Base-by-base conservation (phyloP, 2,329 filamentous ascomycete species). In the Monilinia vaccinii-corymbosi region DNA sequence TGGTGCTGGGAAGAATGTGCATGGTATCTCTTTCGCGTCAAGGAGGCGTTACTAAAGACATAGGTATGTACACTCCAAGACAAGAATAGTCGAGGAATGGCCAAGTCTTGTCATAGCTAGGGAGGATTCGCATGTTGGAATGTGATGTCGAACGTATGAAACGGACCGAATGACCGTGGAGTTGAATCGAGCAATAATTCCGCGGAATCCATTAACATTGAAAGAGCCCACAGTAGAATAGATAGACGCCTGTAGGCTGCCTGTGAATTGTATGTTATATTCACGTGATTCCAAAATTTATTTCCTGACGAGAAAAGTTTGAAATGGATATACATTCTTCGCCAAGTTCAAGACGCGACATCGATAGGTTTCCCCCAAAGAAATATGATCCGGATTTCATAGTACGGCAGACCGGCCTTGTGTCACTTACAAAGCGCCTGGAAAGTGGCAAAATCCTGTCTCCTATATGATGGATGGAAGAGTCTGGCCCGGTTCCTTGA, bases 321-420 rank as follows among this genome's bases (percentile, higher is more conserved):
- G 51, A 55, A 55, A 55, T 55, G 51, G 38, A 55, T 55, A 23
- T 34, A 9, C 51, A 55, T 55, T 55, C 51, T 55, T 45, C n/a
- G 18, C 40, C 28, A 18, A 34, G n/a, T 55, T 18, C 13, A 42
- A 23, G 13, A 7, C 13, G 10, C 44, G 51, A 4, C 38, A 36
- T 25, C 13, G 9, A 34, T 34, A 55, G n/a, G 31, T 6, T 21
- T 18, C 3, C 9, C 9, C 7, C 25, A 38, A 16, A 2, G 23
- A 4, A 1, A 32, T 34, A 23, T 55, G 51, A 23, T 44, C 44
- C n/a, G 9, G 21, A 13, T 23, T 9, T 23, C n/a, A 10, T 32
- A 11, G 18, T 21, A 3, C 18, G 25, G n/a, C 28, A 16, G 28
- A 7, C n/a, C n/a, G n/a, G n/a, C n/a, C n/a, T 42, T 23, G 16